Percentiles rank a stretch among this genome's conserved stretches.
These are phyloP conservation scores for Komagataella populi DNA, from an alignment of 805 yeast species.

Conservation along the genomic window DNA sequence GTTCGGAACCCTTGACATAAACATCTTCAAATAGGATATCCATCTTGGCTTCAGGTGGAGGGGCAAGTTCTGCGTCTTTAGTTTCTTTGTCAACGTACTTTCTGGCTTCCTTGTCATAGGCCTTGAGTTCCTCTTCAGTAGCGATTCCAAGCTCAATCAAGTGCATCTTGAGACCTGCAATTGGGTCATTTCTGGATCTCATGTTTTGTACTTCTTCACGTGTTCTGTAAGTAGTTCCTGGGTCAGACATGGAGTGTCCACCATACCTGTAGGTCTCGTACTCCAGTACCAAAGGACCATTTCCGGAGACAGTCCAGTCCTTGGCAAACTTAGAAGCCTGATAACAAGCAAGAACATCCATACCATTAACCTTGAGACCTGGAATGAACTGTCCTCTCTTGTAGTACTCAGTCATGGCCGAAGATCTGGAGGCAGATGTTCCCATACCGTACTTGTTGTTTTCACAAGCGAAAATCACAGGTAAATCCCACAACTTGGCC, in stretches of 20 bases:
- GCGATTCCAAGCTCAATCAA: constrained; percentile 76
- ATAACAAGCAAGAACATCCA: constrained; percentile 92
- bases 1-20: constrained; percentile 88
- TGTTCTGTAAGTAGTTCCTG: constrained; percentile 99
- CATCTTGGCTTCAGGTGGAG: constrained; percentile 93
- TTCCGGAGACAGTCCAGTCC: constrained; percentile 87
- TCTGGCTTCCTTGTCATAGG: constrained; percentile 93
- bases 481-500: constrained; percentile 98
- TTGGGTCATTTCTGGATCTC: constrained; percentile 97
- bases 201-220: constrained; percentile 99
- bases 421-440: constrained; percentile 92
- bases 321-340: constrained; percentile 95
- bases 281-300: constrained; percentile 93
- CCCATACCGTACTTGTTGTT: constrained; percentile 99
- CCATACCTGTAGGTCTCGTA: constrained; percentile 99
- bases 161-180: constrained; percentile 86
- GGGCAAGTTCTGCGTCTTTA: constrained; percentile 83
- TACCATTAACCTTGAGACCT: constrained; percentile 96
- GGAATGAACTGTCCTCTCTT: constrained; percentile 99
- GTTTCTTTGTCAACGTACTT: constrained; percentile 90
- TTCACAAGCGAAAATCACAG: constrained; percentile 91
- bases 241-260: constrained; percentile 99
- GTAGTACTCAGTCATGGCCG: constrained; percentile 93
- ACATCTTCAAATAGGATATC: constrained; percentile 93
- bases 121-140: constrained; percentile 87